Evolutionary conservation across 345 rosid species (phyloP).

Genomic region (Pugionium cornutum): DNA sequence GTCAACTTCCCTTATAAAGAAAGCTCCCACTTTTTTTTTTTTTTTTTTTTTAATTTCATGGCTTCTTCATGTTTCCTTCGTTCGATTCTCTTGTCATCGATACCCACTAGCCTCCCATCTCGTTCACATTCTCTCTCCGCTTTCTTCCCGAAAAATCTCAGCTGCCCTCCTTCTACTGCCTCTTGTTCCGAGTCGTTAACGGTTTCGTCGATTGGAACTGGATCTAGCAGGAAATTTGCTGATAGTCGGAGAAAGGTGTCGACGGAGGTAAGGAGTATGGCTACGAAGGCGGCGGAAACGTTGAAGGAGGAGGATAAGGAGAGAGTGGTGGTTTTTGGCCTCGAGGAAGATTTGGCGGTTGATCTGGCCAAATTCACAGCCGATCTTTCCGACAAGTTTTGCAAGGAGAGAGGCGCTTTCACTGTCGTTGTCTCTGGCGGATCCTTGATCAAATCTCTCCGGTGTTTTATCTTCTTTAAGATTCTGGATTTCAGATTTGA

Average conservation of each 20-base stretch:
- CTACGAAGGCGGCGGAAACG: slow-evolving; percentile 22
- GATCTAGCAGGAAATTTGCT: slow-evolving; percentile 3
- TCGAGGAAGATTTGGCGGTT: slow-evolving; percentile 63
- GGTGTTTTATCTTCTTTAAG: slow-evolving; percentile 40
- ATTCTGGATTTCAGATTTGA: slow-evolving; percentile 1
- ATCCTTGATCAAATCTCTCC: slow-evolving; percentile 63
- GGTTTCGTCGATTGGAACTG: slow-evolving; percentile 41
- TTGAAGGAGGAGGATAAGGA: slow-evolving; percentile 28
- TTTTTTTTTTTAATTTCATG: not conserved
- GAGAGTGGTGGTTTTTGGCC: slow-evolving; percentile 55
- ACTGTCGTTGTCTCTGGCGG: slow-evolving; percentile 86
- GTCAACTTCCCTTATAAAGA: too few relatives aligned
- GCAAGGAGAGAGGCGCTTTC: slow-evolving; percentile 67
- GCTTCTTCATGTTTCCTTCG: slow-evolving; percentile 37
- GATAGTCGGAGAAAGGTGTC: slow-evolving; percentile 36
- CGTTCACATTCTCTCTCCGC: not conserved
- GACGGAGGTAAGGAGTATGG: slow-evolving; percentile 35
- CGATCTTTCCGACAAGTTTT: slow-evolving; percentile 61
- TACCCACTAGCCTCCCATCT: slow-evolving; percentile 1
- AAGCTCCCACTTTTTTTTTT: too few relatives aligned
- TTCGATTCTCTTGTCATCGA: slow-evolving; percentile 30
- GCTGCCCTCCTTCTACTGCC: not conserved
- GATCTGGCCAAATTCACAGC: slow-evolving; percentile 70
- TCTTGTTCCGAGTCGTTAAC: slow-evolving; percentile 6
- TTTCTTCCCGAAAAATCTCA: not conserved